Evolutionary conservation across 2,329 filamentous ascomycete species (phyloP).

Genomic region (Scolecobasidium constrictum): DNA sequence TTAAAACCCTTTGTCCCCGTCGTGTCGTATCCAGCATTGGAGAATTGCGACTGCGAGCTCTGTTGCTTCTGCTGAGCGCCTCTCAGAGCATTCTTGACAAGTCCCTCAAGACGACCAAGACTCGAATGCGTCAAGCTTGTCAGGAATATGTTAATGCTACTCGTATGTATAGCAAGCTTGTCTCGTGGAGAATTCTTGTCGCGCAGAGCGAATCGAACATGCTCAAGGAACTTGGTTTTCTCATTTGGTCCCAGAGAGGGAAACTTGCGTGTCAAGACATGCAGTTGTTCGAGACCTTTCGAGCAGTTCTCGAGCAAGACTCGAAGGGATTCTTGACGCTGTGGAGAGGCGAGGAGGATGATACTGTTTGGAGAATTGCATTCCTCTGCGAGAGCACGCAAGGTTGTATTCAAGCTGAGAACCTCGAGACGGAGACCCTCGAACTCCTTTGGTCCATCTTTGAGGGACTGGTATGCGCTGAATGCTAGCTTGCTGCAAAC

Average conservation of each 20-base stretch:
- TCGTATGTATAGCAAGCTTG: constrained; percentile 2
- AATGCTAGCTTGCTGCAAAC: constrained; percentile 3
- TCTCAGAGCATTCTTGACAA: neutral
- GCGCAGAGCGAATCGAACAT: constrained; percentile 1
- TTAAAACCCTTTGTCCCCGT: neutral
- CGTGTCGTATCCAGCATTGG: neutral
- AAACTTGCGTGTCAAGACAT: neutral
- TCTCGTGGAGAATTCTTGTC: constrained; percentile 3
- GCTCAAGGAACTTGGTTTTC: constrained; percentile 4
- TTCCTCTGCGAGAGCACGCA: constrained; percentile 5
- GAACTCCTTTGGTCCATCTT: constrained; percentile 5
- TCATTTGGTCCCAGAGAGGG: neutral
- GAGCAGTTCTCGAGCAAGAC: neutral
- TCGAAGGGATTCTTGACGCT: constrained; percentile 1
- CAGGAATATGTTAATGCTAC: constrained; percentile 5
- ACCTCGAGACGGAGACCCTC: constrained; percentile 6
- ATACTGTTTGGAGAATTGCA: constrained; percentile 1
- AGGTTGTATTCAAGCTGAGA: constrained; percentile 1
- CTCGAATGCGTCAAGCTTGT: neutral
- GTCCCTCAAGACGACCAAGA: neutral
- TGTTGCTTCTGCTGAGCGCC: neutral
- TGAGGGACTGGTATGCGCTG: neutral
- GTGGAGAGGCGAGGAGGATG: constrained; percentile 2
- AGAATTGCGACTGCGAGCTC: neutral
- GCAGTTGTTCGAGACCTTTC: neutral